Base-by-base conservation (phyloP, 805 yeast species). In the Hanseniaspora guilliermondii region DNA sequence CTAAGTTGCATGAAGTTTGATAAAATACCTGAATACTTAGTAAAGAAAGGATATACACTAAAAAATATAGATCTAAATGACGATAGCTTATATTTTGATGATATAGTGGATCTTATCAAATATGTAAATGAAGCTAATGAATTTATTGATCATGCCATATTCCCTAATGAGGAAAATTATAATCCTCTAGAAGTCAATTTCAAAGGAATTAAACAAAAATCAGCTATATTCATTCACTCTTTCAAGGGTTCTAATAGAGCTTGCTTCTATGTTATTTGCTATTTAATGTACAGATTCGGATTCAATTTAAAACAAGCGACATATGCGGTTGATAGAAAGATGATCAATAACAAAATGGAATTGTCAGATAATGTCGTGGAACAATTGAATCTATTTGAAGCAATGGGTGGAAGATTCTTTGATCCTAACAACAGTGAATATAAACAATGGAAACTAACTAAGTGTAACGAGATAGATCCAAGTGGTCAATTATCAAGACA, bases 241-340 rank as follows among this genome's bases (percentile, higher is more conserved):
- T 86, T 91, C 56, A 97, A 95, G 30, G 98, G 98, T 0, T 86
- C 87, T 30, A 87, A 96, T 0, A 74, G 98, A 59, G 85, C 96
- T 5, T 91, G 85, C 0, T 82, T 97, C 0, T 82, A 88, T 16
- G 81, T 83, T 37, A 80, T 86, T 48, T 95, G 97, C 0, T 95
- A 87, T 65, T 78, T 89, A 42, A 91, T 93, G 96, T 77, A 80
- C 64, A 71, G 88, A 49, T 73, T 83, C 65, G 74, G 78, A 1
- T 72, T 87, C 61, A 68, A 71, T 12, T 68, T 78, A 17, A 71
- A 76, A 16, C 80, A 80, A 58, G 85, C 96, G 0, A 61, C 86
- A 7, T 82, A 83, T 67, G 91, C 91, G 0, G 82, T 91, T n/a
- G 75, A 73, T 58, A 68, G 89, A 58, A 82, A 77, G 60, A 74